These are phyloP conservation scores for Aureobasidium sp. DNA, from an alignment of 2,329 filamentous ascomycete genomes.

Conservation along the genomic window DNA sequence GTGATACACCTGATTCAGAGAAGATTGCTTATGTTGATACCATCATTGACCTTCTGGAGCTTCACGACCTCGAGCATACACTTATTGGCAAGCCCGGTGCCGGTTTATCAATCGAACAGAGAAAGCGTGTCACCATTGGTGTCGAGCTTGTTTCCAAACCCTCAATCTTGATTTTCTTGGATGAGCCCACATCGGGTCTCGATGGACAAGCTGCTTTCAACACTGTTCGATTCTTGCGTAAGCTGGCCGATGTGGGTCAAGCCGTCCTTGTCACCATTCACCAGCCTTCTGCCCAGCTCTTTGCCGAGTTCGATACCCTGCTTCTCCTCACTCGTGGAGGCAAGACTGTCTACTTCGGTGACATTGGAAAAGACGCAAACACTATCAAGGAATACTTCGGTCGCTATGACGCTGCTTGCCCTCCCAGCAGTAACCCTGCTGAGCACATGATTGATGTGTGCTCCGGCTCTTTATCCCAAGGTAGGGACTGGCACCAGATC, in stretches of 20 bases:
- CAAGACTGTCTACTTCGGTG: slow-evolving; percentile 61
- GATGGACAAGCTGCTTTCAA: slow-evolving; percentile 63
- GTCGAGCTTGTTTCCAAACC: slow-evolving; percentile 53
- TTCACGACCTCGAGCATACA: slow-evolving; percentile 60
- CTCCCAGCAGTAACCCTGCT: slow-evolving; percentile 47
- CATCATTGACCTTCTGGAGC: slow-evolving; percentile 56
- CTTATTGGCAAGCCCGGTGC: slow-evolving; percentile 54
- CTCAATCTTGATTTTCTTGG: slow-evolving; percentile 57
- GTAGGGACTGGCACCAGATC: slow-evolving; percentile 40
- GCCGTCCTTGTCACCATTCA: slow-evolving; percentile 65
- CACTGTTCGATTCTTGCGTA: slow-evolving; percentile 58
- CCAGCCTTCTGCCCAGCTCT: slow-evolving; percentile 60
- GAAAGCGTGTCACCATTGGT: slow-evolving; percentile 51
- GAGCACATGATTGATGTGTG: slow-evolving; percentile 47
- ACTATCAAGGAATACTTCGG: slow-evolving; percentile 45
- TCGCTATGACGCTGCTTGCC: slow-evolving; percentile 47
- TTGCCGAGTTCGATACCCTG: slow-evolving; percentile 60
- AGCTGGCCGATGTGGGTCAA: slow-evolving; percentile 59
- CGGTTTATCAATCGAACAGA: slow-evolving; percentile 49
- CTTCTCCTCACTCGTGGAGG: slow-evolving; percentile 59
- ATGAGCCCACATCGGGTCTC: slow-evolving; percentile 49
- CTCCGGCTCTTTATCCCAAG: slow-evolving; percentile 38
- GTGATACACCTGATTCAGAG: slow-evolving; percentile 50
- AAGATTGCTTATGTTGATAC: slow-evolving; percentile 64
- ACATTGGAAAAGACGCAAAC: slow-evolving; percentile 39